phyloP scores from a whole-genome alignment of 306 rosid species.

The Quercus aquifolioides region DNA sequence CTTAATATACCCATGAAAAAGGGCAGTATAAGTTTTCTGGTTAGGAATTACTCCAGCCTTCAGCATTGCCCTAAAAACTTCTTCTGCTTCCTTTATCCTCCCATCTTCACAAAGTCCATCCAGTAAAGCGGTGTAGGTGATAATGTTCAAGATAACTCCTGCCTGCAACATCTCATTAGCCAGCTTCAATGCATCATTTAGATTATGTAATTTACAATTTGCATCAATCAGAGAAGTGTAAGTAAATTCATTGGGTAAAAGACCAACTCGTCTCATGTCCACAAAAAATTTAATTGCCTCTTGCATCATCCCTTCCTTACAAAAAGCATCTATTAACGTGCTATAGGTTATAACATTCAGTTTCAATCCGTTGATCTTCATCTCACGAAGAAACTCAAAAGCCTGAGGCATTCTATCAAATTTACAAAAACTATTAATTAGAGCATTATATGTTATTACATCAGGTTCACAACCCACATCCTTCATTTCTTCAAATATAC shows the following conservation, averaged over 20 bases:
- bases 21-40: slow-evolving; percentile 56
- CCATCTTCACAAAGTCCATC: slow-evolving; percentile 84
- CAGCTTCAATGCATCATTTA: slow-evolving; percentile 63
- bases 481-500: slow-evolving; percentile 68
- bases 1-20: slow-evolving; percentile 81
- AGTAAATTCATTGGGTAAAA: slow-evolving; percentile 79
- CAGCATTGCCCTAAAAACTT: slow-evolving; percentile 57
- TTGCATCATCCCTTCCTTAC: slow-evolving; percentile 84
- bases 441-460: slow-evolving; percentile 64
- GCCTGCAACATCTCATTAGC: slow-evolving; percentile 66
- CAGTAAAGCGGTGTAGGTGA: slow-evolving; percentile 66
- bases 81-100: slow-evolving; percentile 72
- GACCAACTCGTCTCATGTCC: slow-evolving; percentile 80
- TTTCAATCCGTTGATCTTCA: slow-evolving; percentile 57
- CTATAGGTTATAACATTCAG: slow-evolving; percentile 89
- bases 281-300: slow-evolving; percentile 74
- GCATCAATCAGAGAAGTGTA: slow-evolving; percentile 90
- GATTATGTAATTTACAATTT: slow-evolving; percentile 71
- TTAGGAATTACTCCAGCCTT: slow-evolving; percentile 60
- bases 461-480: slow-evolving; percentile 66
- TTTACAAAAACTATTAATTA: slow-evolving; percentile 82
- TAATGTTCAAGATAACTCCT: slow-evolving; percentile 56
- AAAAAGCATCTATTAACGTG: slow-evolving; percentile 85
- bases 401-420: slow-evolving; percentile 67
- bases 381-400: slow-evolving; percentile 61